Evolutionary conservation across 1,284 basidiomycete species (phyloP).

Genomic region (Sporisorium sorghi): DNA sequence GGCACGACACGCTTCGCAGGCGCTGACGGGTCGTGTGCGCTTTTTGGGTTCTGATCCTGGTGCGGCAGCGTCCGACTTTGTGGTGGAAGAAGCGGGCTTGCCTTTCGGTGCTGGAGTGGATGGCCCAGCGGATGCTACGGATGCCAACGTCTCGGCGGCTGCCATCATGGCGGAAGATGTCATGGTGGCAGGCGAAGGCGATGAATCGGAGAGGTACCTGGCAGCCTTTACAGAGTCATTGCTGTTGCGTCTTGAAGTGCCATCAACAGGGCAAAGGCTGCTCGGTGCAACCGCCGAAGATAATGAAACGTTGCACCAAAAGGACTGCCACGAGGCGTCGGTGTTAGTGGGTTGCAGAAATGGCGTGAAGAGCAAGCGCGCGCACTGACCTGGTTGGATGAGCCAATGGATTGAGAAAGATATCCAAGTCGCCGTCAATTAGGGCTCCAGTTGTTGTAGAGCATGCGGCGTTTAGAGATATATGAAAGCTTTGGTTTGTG

Average conservation of each 20-base stretch:
- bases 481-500: neutral
- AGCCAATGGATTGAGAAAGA: neutral
- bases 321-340: neutral
- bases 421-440: neutral
- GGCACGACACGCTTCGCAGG: conserved; percentile 61
- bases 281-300: neutral
- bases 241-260: neutral
- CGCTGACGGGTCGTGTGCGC: conserved; percentile 61
- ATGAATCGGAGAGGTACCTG: neutral
- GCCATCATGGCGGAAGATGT: conserved; percentile 52
- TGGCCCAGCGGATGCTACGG: conserved; percentile 47
- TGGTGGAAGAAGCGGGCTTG: conserved; percentile 2
- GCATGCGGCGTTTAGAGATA: neutral
- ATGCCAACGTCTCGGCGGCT: conserved; percentile 51
- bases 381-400: neutral
- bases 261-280: neutral
- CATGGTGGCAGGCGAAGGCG: conserved; percentile 18
- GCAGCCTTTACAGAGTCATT: conserved; percentile 10
- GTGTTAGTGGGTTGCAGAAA: neutral
- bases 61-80: conserved; percentile 16
- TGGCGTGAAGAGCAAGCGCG: neutral
- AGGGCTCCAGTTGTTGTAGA: neutral
- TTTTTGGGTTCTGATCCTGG: conserved; percentile 52
- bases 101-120: conserved; percentile 29
- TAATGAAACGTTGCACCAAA: neutral